Conservation (phyloP, 2,329 filamentous ascomycete genomes). For the Colletotrichum viniferum region DNA sequence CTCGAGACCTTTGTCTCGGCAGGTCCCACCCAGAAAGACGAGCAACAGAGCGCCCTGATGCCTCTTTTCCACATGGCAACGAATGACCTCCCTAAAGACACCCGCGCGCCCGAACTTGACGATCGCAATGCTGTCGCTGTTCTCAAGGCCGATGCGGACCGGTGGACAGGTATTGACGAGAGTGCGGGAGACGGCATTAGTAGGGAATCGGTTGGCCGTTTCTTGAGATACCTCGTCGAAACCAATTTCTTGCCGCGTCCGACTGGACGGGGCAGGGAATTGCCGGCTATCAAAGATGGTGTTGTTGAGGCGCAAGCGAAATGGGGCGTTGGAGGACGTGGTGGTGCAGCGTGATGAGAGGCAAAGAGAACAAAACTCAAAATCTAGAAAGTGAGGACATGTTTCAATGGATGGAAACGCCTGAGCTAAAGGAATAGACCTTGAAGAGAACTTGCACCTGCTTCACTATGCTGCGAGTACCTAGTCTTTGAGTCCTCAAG, state of each 20-base stretch:
- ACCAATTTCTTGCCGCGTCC: conserved; percentile 27
- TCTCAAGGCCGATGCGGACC: conserved; percentile 56
- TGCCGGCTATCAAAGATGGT: conserved; percentile 25
- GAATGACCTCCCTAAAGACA: conserved; percentile 66
- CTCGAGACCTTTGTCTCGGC: background rate
- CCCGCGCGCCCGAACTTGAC: conserved; percentile 62
- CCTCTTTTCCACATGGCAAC: conserved; percentile 77
- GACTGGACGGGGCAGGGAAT: conserved; percentile 27
- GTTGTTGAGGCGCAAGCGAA: conserved; percentile 25
- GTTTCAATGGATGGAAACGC: background rate
- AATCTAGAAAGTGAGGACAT: background rate
- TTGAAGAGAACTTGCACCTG: background rate
- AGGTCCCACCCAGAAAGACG: background rate
- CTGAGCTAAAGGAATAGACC: background rate
- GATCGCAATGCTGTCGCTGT: conserved; percentile 67
- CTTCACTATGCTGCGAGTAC: background rate
- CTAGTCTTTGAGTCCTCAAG: background rate
- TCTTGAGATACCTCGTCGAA: conserved; percentile 47
- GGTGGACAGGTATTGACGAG: conserved; percentile 53
- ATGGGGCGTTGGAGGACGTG: conserved; percentile 26
- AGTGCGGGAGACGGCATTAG: conserved; percentile 59
- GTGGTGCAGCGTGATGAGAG: background rate
- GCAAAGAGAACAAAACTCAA: background rate
- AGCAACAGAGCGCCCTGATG: conserved; percentile 34
- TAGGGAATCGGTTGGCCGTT: conserved; percentile 54